These are phyloP conservation scores for Geotrichum armillariae DNA, from an alignment of 1,139 yeast genomes.

Conservation along the genomic window DNA sequence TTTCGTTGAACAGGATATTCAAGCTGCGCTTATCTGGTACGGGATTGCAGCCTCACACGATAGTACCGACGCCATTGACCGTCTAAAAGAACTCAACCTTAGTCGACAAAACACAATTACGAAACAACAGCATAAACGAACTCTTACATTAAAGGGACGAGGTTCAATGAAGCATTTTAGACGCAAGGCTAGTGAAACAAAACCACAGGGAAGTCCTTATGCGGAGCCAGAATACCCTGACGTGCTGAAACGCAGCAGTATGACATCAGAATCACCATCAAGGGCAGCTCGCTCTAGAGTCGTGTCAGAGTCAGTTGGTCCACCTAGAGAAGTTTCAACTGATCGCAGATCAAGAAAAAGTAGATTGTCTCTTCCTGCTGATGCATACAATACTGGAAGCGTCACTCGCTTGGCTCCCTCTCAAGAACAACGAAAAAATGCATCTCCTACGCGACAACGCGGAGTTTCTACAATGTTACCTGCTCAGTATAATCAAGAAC, in stretches of 20 bases:
- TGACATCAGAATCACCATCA: constrained; percentile 6
- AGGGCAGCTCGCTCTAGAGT: not conserved
- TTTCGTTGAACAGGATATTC: constrained; percentile 31
- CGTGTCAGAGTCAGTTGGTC: constrained; percentile 4
- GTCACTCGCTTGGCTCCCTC: constrained; percentile 7
- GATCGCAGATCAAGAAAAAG: constrained; percentile 1
- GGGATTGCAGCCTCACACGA: constrained; percentile 34
- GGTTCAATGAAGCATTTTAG: constrained; percentile 29
- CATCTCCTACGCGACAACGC: constrained; percentile 2
- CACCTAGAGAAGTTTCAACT: not conserved
- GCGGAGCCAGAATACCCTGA: constrained; percentile 20
- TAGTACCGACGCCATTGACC: constrained; percentile 37
- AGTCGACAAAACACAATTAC: constrained; percentile 26
- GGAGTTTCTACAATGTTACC: constrained; percentile 7
- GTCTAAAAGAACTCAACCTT: constrained; percentile 32
- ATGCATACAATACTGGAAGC: not conserved
- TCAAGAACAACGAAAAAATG: not conserved
- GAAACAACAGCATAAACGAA: constrained; percentile 32
- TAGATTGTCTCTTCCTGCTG: constrained; percentile 15
- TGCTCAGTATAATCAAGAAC: not conserved
- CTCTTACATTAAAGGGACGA: constrained; percentile 30
- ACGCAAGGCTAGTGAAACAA: constrained; percentile 12
- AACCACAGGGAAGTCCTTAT: constrained; percentile 4
- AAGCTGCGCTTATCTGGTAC: constrained; percentile 38
- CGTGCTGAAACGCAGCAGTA: constrained; percentile 15